A percentile compares a stretch with the other conserved stretches of the same genome.
These are phyloP conservation scores for Beauveria caledonica DNA, from an alignment of 2,329 filamentous ascomycete species.

Conservation along the genomic window DNA sequence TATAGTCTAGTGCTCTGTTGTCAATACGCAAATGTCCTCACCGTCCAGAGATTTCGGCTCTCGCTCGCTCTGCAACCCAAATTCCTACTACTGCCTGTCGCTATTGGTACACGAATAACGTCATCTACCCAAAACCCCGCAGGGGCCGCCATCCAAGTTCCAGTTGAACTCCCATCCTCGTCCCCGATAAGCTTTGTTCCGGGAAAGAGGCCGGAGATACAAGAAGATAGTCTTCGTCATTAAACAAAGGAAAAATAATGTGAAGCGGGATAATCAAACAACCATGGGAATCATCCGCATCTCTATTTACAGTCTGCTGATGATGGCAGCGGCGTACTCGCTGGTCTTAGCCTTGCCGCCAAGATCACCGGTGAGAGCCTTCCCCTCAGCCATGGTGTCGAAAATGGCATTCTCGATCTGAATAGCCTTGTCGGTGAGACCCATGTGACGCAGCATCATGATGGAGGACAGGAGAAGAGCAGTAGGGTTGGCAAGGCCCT, in stretches of 20 bases:
- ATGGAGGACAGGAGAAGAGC: conserved; percentile 91
- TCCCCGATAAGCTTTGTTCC: neutral
- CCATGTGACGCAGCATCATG: conserved; percentile 99
- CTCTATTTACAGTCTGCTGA: conserved; percentile 50
- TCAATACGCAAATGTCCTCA: neutral
- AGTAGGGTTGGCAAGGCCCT: conserved; percentile 94
- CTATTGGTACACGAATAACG: conserved; percentile 10
- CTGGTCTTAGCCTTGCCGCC: conserved; percentile 93
- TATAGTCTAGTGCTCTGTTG: conserved; percentile 1
- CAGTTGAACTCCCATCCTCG: neutral
- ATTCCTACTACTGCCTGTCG: conserved; percentile 1
- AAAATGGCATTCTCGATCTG: conserved; percentile 94
- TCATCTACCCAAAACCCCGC: conserved; percentile 9
- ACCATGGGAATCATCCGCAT: conserved; percentile 3
- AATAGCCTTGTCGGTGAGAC: conserved; percentile 71
- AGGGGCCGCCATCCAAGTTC: neutral
- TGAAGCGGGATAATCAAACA: conserved; percentile 11
- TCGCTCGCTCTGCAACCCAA: neutral
- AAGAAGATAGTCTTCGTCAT: neutral
- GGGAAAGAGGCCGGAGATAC: neutral
- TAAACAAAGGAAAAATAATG: conserved; percentile 6
- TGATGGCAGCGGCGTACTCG: conserved; percentile 91
- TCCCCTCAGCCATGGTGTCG: conserved; percentile 90
- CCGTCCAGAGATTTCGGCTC: neutral
- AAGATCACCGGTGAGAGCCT: conserved; percentile 89